These are phyloP conservation scores for Penicillium sp. DNA, from an alignment of 2,329 filamentous ascomycete genomes.

Conservation along the genomic window DNA sequence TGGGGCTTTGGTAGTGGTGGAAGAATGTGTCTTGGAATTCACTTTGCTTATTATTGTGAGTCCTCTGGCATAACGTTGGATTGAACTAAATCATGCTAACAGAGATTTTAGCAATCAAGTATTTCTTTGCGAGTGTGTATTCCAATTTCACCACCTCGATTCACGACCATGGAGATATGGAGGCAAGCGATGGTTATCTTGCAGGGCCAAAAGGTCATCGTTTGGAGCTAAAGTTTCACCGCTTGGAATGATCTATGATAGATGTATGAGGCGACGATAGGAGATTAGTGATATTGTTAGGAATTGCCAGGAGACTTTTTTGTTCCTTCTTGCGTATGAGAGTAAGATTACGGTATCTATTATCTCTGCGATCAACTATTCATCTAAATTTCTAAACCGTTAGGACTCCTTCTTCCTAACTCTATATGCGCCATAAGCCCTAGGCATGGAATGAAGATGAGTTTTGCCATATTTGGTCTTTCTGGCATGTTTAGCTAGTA, in stretches of 20 bases:
- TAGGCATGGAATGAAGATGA: no score
- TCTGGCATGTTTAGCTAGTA: no score
- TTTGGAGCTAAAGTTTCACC: background rate
- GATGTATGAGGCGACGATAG: background rate
- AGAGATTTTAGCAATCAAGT: conserved; percentile 4
- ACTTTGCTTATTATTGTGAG: conserved; percentile 13
- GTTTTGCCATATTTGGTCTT: no score
- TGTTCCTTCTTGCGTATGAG: no score
- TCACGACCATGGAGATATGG: conserved; percentile 12
- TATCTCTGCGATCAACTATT: no score
- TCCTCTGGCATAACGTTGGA: background rate
- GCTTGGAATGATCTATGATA: background rate
- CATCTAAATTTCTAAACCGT: no score
- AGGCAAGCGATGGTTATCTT: conserved; percentile 6
- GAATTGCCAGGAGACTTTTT: no score
- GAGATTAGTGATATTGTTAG: background rate
- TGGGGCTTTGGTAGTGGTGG: conserved; percentile 10
- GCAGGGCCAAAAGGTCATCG: background rate
- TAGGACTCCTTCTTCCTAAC: no score
- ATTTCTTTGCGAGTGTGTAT: conserved; percentile 1
- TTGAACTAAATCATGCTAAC: background rate
- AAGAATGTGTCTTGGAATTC: conserved; percentile 10
- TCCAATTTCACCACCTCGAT: conserved; percentile 6
- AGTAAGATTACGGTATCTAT: no score
- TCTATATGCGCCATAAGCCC: no score